Base-by-base conservation (phyloP, 352 stramenopile species). In the Sclerospora graminicola region DNA sequence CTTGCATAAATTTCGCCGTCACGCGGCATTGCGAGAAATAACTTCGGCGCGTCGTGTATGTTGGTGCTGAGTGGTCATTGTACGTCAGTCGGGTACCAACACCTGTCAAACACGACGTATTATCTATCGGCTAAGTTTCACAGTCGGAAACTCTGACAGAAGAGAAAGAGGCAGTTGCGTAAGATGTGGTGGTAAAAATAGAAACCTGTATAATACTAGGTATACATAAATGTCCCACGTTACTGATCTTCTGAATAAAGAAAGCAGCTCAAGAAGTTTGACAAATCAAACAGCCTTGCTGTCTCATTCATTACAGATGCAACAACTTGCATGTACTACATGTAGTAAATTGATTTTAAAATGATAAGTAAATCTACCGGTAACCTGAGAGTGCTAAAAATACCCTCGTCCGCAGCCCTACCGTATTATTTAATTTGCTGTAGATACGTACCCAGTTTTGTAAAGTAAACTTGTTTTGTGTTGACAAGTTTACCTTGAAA, bases 1-100 rank as follows among this genome's bases (percentile, higher is more conserved):
- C 23, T 47, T 8, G 39, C 24, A 62, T 59, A 66, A 55, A 58
- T 65, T 61, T 37, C 23, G 10, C 16, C 2, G 19, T 14, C n/a
- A 37, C 9, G 48, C 31, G 11, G 26, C 45, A 48, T 26, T 8
- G 5, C 15, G 48, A 42, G 36, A 54, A 61, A 70, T 67, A 70
- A 43, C 53, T 70, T 71, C 57, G 48, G 50, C 33, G 48, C 49
- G 58, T 47, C 43, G 32, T 26, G 35, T 60, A 21, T 32, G 46
- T 11, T 1, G 8, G 27, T 11, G 8, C 9, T 24, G 33, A 26
- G 14, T 0, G 3, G 1, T 10, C 15, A 0, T 20, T 18, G 7
- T 11, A 15, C 9, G 11, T 32, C 14, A 13, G 4, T 3, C 20
- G 1, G 5, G 1, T 2, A 20, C 7, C 1, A 37, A 8, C 6